Percentiles rank a stretch among this genome's conserved stretches.
phyloP scores from a whole-genome alignment of 176 grass and related monocot genomes.

The Oryza coarctata region DNA sequence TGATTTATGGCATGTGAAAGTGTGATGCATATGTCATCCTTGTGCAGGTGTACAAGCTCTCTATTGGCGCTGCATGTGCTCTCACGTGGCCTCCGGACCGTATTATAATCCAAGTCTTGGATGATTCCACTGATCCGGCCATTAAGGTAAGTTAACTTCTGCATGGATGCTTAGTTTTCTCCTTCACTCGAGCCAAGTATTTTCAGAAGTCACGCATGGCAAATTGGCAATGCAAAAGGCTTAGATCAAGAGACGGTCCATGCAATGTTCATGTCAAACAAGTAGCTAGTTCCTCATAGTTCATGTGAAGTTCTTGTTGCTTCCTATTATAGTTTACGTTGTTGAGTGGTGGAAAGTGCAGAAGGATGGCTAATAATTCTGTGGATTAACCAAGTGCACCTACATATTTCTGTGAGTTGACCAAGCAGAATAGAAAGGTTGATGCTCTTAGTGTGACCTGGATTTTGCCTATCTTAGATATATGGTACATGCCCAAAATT shows the following conservation, averaged over 20 bases:
- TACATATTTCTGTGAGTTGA: neutral
- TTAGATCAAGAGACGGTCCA: neutral
- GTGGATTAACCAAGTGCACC: neutral
- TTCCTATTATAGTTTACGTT: neutral
- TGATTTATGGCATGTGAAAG: conserved; percentile 13
- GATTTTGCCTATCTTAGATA: neutral
- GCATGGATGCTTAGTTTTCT: neutral
- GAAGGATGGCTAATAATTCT: neutral
- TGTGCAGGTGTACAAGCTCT: conserved; percentile 72
- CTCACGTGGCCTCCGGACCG: conserved; percentile 73
- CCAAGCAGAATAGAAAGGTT: neutral
- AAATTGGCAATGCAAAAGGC: neutral
- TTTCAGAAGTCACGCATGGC: neutral
- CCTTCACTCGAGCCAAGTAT: neutral
- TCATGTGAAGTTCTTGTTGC: neutral
- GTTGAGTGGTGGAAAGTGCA: neutral
- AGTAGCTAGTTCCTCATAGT: neutral
- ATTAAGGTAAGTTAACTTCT: conserved; percentile 62
- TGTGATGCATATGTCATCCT: conserved; percentile 14
- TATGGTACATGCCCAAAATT: neutral
- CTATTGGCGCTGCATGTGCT: conserved; percentile 61
- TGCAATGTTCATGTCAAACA: neutral
- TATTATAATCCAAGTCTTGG: conserved; percentile 80
- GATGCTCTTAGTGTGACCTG: neutral
- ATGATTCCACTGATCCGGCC: conserved; percentile 68